phyloP scores from a whole-genome alignment of 768 basidiomycete species.

The Suillus paluster region DNA sequence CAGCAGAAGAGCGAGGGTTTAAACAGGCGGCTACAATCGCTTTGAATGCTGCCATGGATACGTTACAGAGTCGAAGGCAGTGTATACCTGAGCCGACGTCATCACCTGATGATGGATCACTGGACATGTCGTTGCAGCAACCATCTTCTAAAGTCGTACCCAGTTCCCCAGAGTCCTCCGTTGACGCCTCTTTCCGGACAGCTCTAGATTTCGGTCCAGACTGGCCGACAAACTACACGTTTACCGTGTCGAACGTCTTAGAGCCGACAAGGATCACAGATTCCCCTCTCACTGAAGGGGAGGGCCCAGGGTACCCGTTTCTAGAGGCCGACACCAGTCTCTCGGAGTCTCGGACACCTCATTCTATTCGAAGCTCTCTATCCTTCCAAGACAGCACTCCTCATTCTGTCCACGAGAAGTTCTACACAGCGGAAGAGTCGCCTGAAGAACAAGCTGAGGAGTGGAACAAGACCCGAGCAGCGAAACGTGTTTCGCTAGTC shows the following conservation, averaged over 20 bases:
- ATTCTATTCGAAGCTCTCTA: constrained; percentile 17
- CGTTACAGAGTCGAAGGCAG: constrained; percentile 46
- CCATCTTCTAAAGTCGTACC: constrained; percentile 15
- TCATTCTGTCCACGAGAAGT: constrained; percentile 46
- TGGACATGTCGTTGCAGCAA: constrained; percentile 19
- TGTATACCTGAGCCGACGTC: constrained; percentile 40
- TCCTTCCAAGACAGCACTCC: constrained; percentile 15
- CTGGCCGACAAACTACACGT: constrained; percentile 49
- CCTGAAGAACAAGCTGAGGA: constrained; percentile 80
- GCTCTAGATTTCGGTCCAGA: constrained; percentile 61
- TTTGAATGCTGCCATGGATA: constrained; percentile 71
- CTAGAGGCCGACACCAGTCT: constrained; percentile 30
- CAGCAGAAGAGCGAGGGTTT: constrained; percentile 70
- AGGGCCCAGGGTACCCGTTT: constrained; percentile 28
- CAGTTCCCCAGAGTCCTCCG: constrained; percentile 47
- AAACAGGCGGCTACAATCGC: constrained; percentile 70
- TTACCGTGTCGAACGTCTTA: constrained; percentile 37
- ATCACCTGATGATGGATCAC: constrained; percentile 33
- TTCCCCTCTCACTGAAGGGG: constrained; percentile 36
- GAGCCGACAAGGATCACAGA: constrained; percentile 36
- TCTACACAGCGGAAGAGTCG: constrained; percentile 49
- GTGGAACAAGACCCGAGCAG: constrained; percentile 85
- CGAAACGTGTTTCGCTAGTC: constrained; percentile 84
- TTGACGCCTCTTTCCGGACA: constrained; percentile 68
- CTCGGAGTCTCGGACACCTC: constrained; percentile 23